Conservation (phyloP, 257 asterid species). For the Rauvolfia tetraphylla region DNA sequence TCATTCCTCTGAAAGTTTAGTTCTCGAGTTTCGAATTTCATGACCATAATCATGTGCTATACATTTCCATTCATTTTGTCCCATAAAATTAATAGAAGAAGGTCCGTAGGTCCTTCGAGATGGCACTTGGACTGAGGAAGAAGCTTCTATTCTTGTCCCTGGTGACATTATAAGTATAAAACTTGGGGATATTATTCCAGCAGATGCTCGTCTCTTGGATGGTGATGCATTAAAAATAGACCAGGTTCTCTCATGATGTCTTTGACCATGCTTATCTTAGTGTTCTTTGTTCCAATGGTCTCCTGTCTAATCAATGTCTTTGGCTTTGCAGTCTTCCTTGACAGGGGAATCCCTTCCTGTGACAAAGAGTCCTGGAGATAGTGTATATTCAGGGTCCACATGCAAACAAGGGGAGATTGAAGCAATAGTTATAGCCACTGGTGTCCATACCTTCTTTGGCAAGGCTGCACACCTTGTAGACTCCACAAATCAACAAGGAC, state of each 20-base stretch:
- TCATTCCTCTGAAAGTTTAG: background rate
- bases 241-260: conserved; percentile 34
- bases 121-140: conserved; percentile 75
- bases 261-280: background rate
- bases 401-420: conserved; percentile 89
- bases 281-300: background rate
- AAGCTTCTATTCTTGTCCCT: conserved; percentile 71
- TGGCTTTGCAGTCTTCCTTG: conserved; percentile 54
- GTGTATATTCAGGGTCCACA: conserved; percentile 79
- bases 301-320: conserved; percentile 2
- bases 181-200: conserved; percentile 76
- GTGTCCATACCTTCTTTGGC: conserved; percentile 79
- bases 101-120: conserved; percentile 52
- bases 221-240: conserved; percentile 83
- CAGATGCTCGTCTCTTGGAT: conserved; percentile 77
- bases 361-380: conserved; percentile 52
- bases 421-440: conserved; percentile 81
- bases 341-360: conserved; percentile 83
- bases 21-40: background rate
- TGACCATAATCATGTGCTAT: background rate
- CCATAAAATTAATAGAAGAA: background rate
- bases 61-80: background rate
- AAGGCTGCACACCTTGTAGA: conserved; percentile 91
- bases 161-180: conserved; percentile 79
- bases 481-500: conserved; percentile 72